Base-by-base conservation (phyloP, 2,329 filamentous ascomycete species). In the Claviceps pusilla region DNA sequence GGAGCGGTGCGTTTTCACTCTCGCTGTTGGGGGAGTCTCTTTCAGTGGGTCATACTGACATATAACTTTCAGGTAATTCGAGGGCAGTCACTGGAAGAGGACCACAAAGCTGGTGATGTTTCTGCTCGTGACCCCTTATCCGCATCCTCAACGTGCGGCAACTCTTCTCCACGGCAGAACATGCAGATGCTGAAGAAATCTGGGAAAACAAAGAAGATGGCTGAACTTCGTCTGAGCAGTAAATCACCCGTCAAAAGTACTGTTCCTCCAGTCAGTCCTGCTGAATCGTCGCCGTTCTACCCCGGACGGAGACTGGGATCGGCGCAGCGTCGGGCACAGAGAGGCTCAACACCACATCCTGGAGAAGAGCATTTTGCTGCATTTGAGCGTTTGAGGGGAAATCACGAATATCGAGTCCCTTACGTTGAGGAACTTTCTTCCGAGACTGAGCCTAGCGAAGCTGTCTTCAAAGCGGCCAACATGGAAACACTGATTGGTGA, bases 241-340 rank as follows among this genome's bases (percentile, higher is more conserved):
- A 41, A n/a, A 19, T 19, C 42, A 5, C 7, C 42, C 16, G 14
- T 3, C 37, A 55, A 51, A 9, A 33, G 19, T 48, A 24, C 29
- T 39, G 50, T 50, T 7, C 42, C 35, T 47, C 54, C 54, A 4
- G 45, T 47, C 10, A 58, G 49, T 29, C 49, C 52, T 28, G 52
- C 50, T 7, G 52, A 58, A 31, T 45, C 51, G 6, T 54, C 58
- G 0, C 54, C 58, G 7, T 63, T 61, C 51, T 59, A 54, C 35
- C 60, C 63, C 4, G 57, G 58, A 11, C 61, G 65, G 24, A 59
- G 48, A 16, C 48, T 57, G 35, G 61, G 64, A 33, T 64, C 66
- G 31, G 59, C 61, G 29, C 59, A 61, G 16, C 64, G 66, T 11
- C 60, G 66, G 51, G 63, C 61, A 24, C 60, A 67, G 47, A 57